Percentiles rank a stretch among this genome's conserved stretches.
phyloP scores from a whole-genome alignment of 768 basidiomycete genomes.

The Mrakia blollopis region DNA sequence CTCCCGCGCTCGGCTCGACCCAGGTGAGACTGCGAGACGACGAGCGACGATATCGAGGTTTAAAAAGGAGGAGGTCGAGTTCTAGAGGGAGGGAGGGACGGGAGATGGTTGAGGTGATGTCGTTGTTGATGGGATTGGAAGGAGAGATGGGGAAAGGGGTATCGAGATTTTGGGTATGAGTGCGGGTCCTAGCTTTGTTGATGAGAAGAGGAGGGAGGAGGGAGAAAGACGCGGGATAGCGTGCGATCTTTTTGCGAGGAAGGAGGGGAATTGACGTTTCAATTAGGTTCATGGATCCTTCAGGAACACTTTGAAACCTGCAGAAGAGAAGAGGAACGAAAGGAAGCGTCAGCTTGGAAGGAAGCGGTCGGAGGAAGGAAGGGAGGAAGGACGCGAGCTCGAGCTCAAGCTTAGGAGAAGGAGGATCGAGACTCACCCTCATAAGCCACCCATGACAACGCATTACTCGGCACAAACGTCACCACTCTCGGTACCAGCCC shows the following conservation, averaged over 20 bases:
- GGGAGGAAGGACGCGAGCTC: not conserved
- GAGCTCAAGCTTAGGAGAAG: not conserved
- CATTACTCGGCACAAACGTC: conserved; percentile 94
- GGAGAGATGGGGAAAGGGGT: no score
- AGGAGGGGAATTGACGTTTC: not conserved
- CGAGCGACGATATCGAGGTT: no score
- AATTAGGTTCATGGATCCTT: conserved; percentile 17
- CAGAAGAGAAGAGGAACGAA: not conserved
- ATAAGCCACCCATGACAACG: conserved; percentile 94
- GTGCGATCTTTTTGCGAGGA: not conserved
- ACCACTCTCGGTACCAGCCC: conserved; percentile 86
- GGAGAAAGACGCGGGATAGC: not conserved
- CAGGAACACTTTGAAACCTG: conserved; percentile 13
- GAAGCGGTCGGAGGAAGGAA: not conserved
- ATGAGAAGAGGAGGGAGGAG: not conserved
- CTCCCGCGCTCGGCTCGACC: no score
- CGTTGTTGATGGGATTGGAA: no score
- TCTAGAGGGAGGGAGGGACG: no score
- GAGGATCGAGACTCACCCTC: conserved; percentile 55
- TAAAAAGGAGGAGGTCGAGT: no score
- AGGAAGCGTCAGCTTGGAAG: not conserved
- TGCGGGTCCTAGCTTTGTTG: no score
- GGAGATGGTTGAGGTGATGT: no score
- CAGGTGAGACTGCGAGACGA: no score
- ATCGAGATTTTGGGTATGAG: no score